Evolutionary conservation across 1,284 basidiomycete species (phyloP), one percentile per base, ranked within the genome.

Genomic region (Stygiomarasmius scandens): DNA sequence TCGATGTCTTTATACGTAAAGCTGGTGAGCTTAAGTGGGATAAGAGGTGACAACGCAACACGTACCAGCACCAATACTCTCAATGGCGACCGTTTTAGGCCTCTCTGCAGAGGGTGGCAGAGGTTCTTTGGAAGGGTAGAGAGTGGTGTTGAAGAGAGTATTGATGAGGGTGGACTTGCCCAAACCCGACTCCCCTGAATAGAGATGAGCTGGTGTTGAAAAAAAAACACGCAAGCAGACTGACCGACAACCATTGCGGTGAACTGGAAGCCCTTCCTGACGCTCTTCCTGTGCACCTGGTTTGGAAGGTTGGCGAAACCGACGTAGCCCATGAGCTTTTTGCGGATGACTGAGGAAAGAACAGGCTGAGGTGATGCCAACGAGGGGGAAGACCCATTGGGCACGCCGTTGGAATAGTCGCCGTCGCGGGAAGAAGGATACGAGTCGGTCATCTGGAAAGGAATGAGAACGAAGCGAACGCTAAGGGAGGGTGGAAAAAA

Each of bases 91-190:
- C 5, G 96, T 98, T 77, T 92, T 92, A 41, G 93, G 85, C 56
- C 87, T 82, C 73, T 98, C 96, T 38, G 89, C 85, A 56, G 93
- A 87, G 41, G 95, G 95, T 56, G 88, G 85, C 34, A 90, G 80
- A 54, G 90, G 84, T 63, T 90, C 86, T 76, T 95, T 95, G 60
- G 90, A 86, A 54, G 92, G 89, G 74, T 97, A 96, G 61, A 98
- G 89, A 61, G 86, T 85, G 49, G 95, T 96, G 72, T 96, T 94
- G 84, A 98, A 98, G 62, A 98, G 84, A 19, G 96, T 98, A 78
- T 98, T 98, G 74, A 98, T 89, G 70, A 98, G 84, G 10, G 96
- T 98, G 16, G 96, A 98, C 81, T 98, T 98, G 63, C 96, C 96
- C 62, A 98, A 82, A 55, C 96, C 96, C 52, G 95, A 97, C 79